Evolutionary conservation across 805 yeast genomes (phyloP), one percentile per base, ranked within the genome.

Genomic region (Saccharomycopsis synnaedendra): DNA sequence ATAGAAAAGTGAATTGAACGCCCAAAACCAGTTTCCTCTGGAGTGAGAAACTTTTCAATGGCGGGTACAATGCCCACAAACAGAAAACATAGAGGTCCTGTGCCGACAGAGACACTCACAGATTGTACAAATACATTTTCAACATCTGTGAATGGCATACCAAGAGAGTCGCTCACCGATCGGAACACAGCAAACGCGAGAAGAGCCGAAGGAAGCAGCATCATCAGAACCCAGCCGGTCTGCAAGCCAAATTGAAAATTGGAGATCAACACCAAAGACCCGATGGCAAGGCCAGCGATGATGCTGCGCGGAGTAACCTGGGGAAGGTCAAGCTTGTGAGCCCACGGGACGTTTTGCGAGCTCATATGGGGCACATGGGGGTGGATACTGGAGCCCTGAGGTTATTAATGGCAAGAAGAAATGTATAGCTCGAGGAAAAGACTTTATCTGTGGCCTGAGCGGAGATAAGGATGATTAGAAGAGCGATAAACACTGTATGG

Each of bases 181-280:
- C 80, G 85, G 68, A 89, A 90, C 19, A 84, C 67, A 0, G 96
- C 83, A 61, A 79, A 89, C 0, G 95, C 96, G 30, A 90, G 64
- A 45, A 90, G 64, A 0, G 97, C 96, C 4, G 96, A 82, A 0
- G 98, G 97, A 47, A 90, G 68, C 28, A 96, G 85, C 98, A 90
- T 93, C 98, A 90, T 90, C 7, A 96, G 87, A 4, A 93, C 96
- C 98, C 98, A 90, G 1, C 98, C 98, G 0, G 97, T 90, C 60
- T 90, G 98, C 27, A 90, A 68, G 1, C 97, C 98, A 61, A 90
- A 90, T 61, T 90, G 97, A 66, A 93, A 93, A 63, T 90, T 90
- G 3, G 96, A 86, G 11, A 88, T 69, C 30, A 93, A 69, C 33
- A 93, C 89, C 31, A 90, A 65, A 0, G 96, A 76, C 0, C 98